Evolutionary conservation across 148 eudicot species (phyloP).

Genomic region (Nepenthes mirabilis): DNA sequence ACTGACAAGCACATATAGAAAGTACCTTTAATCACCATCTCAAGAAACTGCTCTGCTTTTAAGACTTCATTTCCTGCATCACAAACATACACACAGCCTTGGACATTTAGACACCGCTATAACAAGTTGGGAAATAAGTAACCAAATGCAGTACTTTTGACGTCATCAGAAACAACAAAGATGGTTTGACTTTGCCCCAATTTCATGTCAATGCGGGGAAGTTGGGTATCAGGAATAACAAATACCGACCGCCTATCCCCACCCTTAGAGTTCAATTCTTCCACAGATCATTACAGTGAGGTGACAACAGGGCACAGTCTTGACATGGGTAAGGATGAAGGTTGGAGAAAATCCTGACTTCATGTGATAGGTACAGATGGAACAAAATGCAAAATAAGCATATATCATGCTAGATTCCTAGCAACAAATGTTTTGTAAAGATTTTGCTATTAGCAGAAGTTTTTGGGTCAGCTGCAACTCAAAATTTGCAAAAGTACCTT

Average conservation of each 20-base stretch:
- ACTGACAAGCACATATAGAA: neutral
- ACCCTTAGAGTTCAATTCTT: no score
- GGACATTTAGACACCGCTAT: neutral
- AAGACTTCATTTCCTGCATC: constrained; percentile 58
- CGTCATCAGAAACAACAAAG: neutral
- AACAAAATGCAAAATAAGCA: neutral
- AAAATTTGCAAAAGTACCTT: constrained; percentile 30
- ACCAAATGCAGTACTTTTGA: neutral
- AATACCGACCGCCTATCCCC: no score
- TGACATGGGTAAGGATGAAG: neutral
- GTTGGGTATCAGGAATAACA: neutral
- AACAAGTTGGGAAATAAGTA: neutral
- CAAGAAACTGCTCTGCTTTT: constrained; percentile 71
- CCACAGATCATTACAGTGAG: no score
- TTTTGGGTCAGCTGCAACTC: no score
- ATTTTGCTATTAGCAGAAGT: no score
- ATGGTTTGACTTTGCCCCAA: neutral
- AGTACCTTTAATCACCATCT: constrained; percentile 77
- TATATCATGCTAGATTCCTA: neutral
- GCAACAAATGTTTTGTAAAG: no score
- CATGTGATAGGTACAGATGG: neutral
- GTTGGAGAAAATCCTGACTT: neutral
- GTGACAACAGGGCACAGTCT: no score
- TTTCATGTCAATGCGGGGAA: neutral
- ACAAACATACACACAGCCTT: constrained; percentile 6